A percentile compares a stretch with the other conserved stretches of the same genome.
Conservation (phyloP, 495 filamentous ascomycete species). For the Neurospora sublineolata region DNA sequence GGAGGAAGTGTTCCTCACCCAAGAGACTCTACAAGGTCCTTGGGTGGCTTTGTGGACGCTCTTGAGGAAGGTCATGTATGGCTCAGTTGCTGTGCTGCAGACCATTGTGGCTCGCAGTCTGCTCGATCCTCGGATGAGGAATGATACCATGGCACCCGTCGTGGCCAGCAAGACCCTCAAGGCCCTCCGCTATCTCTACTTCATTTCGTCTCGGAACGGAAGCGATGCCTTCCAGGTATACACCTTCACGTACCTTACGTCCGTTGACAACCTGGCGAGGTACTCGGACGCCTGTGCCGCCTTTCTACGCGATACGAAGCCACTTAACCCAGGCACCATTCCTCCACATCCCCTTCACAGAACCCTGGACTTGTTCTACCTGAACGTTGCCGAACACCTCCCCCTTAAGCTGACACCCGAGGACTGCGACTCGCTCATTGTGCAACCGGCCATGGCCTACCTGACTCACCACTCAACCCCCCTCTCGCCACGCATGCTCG, state of each 20-base stretch:
- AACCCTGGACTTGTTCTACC: conserved; percentile 78
- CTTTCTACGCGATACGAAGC: conserved; percentile 57
- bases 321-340: conserved; percentile 48
- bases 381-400: conserved; percentile 83
- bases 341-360: conserved; percentile 66
- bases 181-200: conserved; percentile 73
- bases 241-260: conserved; percentile 72
- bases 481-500: conserved; percentile 35
- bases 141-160: conserved; percentile 46
- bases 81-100: conserved; percentile 62
- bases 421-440: conserved; percentile 59
- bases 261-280: conserved; percentile 76
- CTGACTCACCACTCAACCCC: conserved; percentile 48
- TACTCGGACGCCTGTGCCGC: conserved; percentile 58
- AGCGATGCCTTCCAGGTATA: conserved; percentile 65
- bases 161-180: conserved; percentile 68
- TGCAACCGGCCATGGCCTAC: conserved; percentile 66
- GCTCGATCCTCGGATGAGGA: conserved; percentile 31
- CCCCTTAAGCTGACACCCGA: conserved; percentile 53
- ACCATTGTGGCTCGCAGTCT: conserved; percentile 56
- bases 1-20: conserved; percentile 54
- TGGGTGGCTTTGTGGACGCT: conserved; percentile 72
- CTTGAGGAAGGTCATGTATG: conserved; percentile 69
- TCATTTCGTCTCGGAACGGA: conserved; percentile 71
- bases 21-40: conserved; percentile 57